A percentile compares a stretch with the other conserved stretches of the same genome.
phyloP scores from a whole-genome alignment of 768 basidiomycete genomes.

The Auricularia heimuer region DNA sequence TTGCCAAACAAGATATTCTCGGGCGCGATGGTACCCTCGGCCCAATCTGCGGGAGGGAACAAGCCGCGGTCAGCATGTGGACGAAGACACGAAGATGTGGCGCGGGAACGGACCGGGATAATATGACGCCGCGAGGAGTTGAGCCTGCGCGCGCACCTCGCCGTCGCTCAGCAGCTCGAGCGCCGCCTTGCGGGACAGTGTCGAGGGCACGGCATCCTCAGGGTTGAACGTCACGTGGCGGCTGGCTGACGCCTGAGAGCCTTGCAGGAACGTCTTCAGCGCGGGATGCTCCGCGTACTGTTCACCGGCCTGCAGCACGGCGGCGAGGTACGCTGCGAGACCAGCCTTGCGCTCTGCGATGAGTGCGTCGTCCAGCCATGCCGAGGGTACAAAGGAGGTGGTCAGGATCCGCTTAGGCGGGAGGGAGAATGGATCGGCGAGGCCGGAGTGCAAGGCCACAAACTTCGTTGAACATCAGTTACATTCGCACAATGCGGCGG shows the following conservation, averaged over 20 bases:
- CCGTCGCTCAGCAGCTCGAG: slow-evolving; percentile 14
- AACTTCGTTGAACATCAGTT: slow-evolving; percentile 20
- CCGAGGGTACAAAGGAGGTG: slow-evolving; percentile 40
- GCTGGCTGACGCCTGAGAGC: slow-evolving; percentile 11
- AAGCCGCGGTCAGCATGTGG: neutral
- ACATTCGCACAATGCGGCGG: neutral
- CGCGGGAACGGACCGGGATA: slow-evolving; percentile 22
- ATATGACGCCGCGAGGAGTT: slow-evolving; percentile 33
- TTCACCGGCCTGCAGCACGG: slow-evolving; percentile 25
- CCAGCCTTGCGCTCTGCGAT: slow-evolving; percentile 44
- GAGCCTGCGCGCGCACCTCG: slow-evolving; percentile 17
- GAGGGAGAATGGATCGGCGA: slow-evolving; percentile 30
- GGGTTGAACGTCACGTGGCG: slow-evolving; percentile 23
- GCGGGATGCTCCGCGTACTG: slow-evolving; percentile 26
- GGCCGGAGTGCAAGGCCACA: slow-evolving; percentile 29
- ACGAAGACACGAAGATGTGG: neutral
- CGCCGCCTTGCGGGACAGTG: slow-evolving; percentile 30
- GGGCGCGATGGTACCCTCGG: slow-evolving; percentile 36
- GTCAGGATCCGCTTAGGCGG: slow-evolving; percentile 43
- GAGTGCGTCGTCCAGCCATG: slow-evolving; percentile 44
- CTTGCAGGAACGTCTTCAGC: slow-evolving; percentile 31
- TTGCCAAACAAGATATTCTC: slow-evolving; percentile 51
- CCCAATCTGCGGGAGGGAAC: slow-evolving; percentile 37
- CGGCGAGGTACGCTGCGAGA: slow-evolving; percentile 32
- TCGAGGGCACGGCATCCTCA: slow-evolving; percentile 41